Evolutionary conservation across 1,284 basidiomycete species (phyloP), one percentile per base, ranked within the genome.

Genomic region (Phellinidium pouzarii): DNA sequence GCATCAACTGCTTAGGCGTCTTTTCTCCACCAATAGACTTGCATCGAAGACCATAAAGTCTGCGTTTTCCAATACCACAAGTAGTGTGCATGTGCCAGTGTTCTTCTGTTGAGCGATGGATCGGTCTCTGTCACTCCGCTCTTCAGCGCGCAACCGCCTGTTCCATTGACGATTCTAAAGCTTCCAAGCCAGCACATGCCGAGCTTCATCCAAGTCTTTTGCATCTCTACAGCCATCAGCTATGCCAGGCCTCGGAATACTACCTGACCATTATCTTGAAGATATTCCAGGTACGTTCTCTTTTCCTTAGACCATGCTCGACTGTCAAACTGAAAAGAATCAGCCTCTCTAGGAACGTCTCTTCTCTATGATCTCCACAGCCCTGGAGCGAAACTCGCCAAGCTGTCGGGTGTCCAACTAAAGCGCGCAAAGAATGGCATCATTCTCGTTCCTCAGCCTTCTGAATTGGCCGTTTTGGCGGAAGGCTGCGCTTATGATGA

Each of bases 381-480:
- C 23, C 55, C 50, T 44, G 44, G 50, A 40, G 31, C 25, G 9
- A 14, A 26, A 12, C 54, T 38, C 22, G 19, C 26, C 27, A 42
- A 51, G 17, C 29, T 48, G 20, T 43, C 36, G 3, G 44, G 29
- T 11, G 26, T 52, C 2, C 20, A 52, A 36, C 31, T 59, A 14
- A 59, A 57, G 42, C 58, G 58, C 17, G 48, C 36, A n/a, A 59
- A 57, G 38, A 40, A 55, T 17, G 58, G 58, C 34, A 58, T 59
- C 40, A 57, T 60, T 19, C 59, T 61, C 25, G 55, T 61, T 36
- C 60, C 60, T 14, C 59, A 60, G 47, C 60, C 59, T 22, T 57
- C 55, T 9, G 25, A 60, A 61, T 42, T 61, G 60, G 60, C 60
- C 59, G 7, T 40, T 36, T 19, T 61, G 59, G 59, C 60, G 60